Base-by-base conservation (phyloP, 2,329 filamentous ascomycete genomes). In the Epichloe hybrida region DNA sequence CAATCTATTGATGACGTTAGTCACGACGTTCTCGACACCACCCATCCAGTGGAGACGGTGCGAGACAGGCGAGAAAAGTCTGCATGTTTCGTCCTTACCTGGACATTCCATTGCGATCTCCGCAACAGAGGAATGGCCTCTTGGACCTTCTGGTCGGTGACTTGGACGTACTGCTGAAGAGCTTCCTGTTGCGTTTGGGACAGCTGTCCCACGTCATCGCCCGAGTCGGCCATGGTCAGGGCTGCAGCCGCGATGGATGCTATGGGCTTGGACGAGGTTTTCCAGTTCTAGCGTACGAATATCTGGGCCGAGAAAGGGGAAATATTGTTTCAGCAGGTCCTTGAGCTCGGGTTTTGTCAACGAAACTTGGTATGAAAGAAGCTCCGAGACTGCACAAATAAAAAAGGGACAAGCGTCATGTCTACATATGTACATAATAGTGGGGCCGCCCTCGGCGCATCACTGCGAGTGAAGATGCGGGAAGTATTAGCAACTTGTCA, bases 101-200 rank as follows among this genome's bases (percentile, higher is more conserved):
- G 86, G 0, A 95, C 86, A 63, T 97, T 98, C 93, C 93, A 98
- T 73, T 97, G 84, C 51, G 89, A 95, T 55, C 89, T 76, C 58
- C 84, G 79, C 2, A 98, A 74, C 4, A 98, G 67, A 1, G 87
- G 81, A 46, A 95, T 74, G 2, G 93, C 89, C 52, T 87, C 81
- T 42, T 80, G 75, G 43, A 81, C 66, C 21, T 88, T 83, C 67
- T 96, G 89, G 59, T 90, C 82, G 27, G 93, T 97, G 48, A 98
- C 85, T 48, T 86, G 79, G 15, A 83, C 88, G 67, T 89, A 95
- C 62, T 95, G 91, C 60, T 95, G 83, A 27, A 98, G 79, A 45
- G 88, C 85, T 48, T 84, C 79, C 66, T 88, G 88, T 72, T 97
- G 89, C 57, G 78, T 78, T 55, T 83, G 71, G 48, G 84, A 85